A percentile compares a stretch with the other conserved stretches of the same genome.
Evolutionary conservation across 495 filamentous ascomycete genomes (phyloP).

Genomic region (Neurospora hispaniola): DNA sequence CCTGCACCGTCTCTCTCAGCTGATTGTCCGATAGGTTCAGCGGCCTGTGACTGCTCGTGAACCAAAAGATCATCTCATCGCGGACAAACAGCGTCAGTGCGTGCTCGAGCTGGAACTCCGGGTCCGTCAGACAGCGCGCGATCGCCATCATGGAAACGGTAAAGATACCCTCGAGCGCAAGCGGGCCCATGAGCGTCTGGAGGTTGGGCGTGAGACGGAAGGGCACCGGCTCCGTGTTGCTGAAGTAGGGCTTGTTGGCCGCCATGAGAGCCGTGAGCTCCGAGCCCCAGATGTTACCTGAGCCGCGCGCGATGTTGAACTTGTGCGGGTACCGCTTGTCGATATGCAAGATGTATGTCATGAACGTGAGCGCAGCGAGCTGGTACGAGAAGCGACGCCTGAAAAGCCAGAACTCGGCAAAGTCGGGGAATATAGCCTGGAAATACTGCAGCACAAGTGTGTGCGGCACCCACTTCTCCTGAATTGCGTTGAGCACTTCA

Average conservation of each 20-base stretch:
- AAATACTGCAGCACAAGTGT: slow-evolving; percentile 81
- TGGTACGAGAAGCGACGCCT: slow-evolving; percentile 92
- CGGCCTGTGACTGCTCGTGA: slow-evolving; percentile 64
- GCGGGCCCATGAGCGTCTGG: slow-evolving; percentile 87
- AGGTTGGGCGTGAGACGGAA: slow-evolving; percentile 97
- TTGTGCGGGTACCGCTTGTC: slow-evolving; percentile 90
- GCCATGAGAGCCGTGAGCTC: slow-evolving; percentile 84
- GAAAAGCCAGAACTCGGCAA: slow-evolving; percentile 95
- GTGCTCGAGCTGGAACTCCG: slow-evolving; percentile 80
- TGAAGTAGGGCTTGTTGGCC: slow-evolving; percentile 71
- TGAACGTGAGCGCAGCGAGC: slow-evolving; percentile 91
- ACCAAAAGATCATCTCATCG: slow-evolving; percentile 98
- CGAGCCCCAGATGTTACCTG: slow-evolving; percentile 92
- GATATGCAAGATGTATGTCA: slow-evolving; percentile 97
- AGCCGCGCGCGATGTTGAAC: slow-evolving; percentile 77
- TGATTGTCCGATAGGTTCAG: slow-evolving; percentile 50
- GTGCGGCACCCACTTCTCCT: slow-evolving; percentile 78
- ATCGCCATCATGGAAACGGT: slow-evolving; percentile 88
- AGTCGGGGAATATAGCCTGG: slow-evolving; percentile 77
- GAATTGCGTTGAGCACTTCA: slow-evolving; percentile 84
- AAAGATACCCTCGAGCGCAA: slow-evolving; percentile 92
- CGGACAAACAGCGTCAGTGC: slow-evolving; percentile 87
- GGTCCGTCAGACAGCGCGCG: slow-evolving; percentile 88
- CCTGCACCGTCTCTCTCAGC: slow-evolving; percentile 76
- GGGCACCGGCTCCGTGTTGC: slow-evolving; percentile 86